Evolutionary conservation across 495 filamentous ascomycete genomes (phyloP), one percentile per base, ranked within the genome.

Genomic region (Astrothelium subdiscretum): DNA sequence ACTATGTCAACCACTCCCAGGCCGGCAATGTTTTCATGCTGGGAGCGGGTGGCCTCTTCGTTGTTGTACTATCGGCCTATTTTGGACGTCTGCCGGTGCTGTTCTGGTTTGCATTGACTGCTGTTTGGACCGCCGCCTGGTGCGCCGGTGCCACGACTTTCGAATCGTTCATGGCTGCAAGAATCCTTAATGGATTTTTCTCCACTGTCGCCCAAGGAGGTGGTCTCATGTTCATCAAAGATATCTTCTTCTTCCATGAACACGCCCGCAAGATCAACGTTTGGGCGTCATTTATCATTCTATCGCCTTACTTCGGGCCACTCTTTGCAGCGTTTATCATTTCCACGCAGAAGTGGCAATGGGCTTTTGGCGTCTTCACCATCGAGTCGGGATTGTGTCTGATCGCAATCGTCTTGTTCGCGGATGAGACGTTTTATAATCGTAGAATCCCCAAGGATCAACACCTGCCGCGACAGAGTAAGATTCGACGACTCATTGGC

Each of bases 161-260:
- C 60, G 73, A 79, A 22, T 79, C 77, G 0, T 85, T 82, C 67
- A 79, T 83, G 74, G 82, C 79, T 5, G 81, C 82, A 0, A 76
- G 82, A 1, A 82, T 85, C 57, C 69, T 85, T 6, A 85, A 85
- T 62, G 84, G 83, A n/a, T 84, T 85, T 72, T 83, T 84, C 68
- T 80, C 79, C 5, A 85, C 78, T 2, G 82, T 84, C 1, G 76
- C 74, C 0, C 78, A 81, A 69, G 78, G 73, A 66, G 81, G 81
- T 31, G 83, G 81, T 1, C 73, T 87, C 22, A 84, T 85, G 75
- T 84, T 80, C 67, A 80, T 86, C 66, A 83, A 85, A 66, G 84
- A 86, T 71, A 75, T 85, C 58, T 87, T 85, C 73, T 87, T 83
- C 76, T 79, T 85, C 70, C 83, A 86, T 63, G 82, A 86, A 63